Evolutionary conservation across 305 asterid genomes (phyloP).

Genomic region (Ruellia speciosa): DNA sequence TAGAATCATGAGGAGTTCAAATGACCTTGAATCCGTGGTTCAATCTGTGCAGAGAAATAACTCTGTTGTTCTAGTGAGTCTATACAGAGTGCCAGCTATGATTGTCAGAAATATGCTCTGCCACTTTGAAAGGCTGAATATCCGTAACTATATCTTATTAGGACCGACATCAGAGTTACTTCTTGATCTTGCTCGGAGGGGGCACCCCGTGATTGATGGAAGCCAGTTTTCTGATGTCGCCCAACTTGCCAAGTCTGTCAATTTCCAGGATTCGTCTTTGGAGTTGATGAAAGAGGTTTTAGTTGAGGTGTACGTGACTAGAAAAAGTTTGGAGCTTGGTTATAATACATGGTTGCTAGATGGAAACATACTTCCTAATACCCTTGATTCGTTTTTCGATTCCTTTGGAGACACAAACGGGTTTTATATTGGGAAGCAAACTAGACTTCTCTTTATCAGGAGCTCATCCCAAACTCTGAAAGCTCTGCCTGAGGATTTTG

Average conservation of each 20-base stretch:
- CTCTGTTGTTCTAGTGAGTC: conserved; percentile 43
- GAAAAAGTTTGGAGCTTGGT: conserved; percentile 53
- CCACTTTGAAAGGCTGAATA: conserved; percentile 57
- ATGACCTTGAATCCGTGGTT: conserved; percentile 42
- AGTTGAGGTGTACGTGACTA: conserved; percentile 40
- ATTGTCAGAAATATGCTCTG: conserved; percentile 60
- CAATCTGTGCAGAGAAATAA: conserved; percentile 42
- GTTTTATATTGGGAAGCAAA: conserved; percentile 40
- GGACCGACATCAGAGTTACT: conserved; percentile 46
- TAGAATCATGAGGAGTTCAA: conserved; percentile 38
- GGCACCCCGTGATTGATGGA: conserved; percentile 57
- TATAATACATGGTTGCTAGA: conserved; percentile 48
- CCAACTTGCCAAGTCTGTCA: conserved; percentile 29
- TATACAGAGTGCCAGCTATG: conserved; percentile 42
- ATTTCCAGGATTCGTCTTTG: conserved; percentile 31
- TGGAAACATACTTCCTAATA: conserved; percentile 50
- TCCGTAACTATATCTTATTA: conserved; percentile 50
- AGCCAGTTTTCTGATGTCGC: conserved; percentile 31
- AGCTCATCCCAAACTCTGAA: conserved; percentile 44
- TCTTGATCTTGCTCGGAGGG: conserved; percentile 74
- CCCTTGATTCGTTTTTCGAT: conserved; percentile 33
- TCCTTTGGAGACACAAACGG: conserved; percentile 33
- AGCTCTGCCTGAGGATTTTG: conserved; percentile 39
- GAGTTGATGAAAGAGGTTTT: conserved; percentile 39
- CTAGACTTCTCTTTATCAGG: conserved; percentile 34